Base-by-base conservation (phyloP, 1,284 basidiomycete genomes). In the Trichosporon inkin region DNA sequence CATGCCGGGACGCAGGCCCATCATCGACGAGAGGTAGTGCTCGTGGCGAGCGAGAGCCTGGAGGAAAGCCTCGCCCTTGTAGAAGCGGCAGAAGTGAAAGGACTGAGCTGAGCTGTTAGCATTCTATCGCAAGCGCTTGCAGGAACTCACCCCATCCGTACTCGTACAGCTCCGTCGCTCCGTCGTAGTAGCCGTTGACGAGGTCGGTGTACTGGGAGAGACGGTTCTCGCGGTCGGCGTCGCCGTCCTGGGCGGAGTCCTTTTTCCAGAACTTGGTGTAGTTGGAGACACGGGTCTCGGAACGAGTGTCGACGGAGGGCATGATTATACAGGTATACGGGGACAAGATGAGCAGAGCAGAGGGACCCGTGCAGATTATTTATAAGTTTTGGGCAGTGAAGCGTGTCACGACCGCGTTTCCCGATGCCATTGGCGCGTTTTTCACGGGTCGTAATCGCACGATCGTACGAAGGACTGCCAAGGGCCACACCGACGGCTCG, bases 51-150 rank as follows among this genome's bases (percentile, higher is more conserved):
- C 94, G 60, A 99, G 84, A 52, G 83, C 84, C 74, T 85, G 83
- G 64, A 81, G 78, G 77, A 99, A 98, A 1, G 86, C 85, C 79
- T 99, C 96, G 66, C 95, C 96, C 79, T 88, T 89, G 85, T 90
- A 93, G 83, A 96, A 99, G 40, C 96, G 91, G 58, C 91, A 96
- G 79, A 99, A 99, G 81, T 99, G 95, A 86, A 99, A 99, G 51
- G 89, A 94, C 62, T 87, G 82, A 7, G 84, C 85, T 77, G 62
- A 32, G 17, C 2, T 10, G 56, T 55, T 11, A 57, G 44, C 40
- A 10, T 6, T n/a, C n/a, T n/a, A n/a, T n/a, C n/a, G n/a, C n/a
- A n/a, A n/a, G n/a, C n/a, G n/a, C n/a, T n/a, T n/a, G 40, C 10
- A 36, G 22, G 4, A 24, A 67, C 70, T 60, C 51, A 69, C 70